Conservation (phyloP, 768 basidiomycete genomes). For the Amanita pallidorosea region DNA sequence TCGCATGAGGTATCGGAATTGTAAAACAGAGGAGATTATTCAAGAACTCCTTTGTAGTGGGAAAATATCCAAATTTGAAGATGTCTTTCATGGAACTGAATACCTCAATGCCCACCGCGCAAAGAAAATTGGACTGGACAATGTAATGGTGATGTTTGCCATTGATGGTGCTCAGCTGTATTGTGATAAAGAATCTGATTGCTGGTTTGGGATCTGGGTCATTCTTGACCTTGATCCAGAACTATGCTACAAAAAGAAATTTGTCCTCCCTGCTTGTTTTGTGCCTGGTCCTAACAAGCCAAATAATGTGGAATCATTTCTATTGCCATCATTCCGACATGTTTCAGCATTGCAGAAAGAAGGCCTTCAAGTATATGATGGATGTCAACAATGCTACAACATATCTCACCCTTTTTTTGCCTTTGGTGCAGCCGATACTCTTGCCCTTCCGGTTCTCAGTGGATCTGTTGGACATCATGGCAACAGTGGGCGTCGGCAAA, state of each 20-base stretch:
- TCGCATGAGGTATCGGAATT: neutral
- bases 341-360: conserved; percentile 21
- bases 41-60: neutral
- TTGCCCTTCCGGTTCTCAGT: neutral
- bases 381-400: conserved; percentile 7
- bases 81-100: conserved; percentile 18
- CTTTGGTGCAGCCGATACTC: conserved; percentile 11
- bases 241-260: conserved; percentile 18
- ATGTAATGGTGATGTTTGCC: conserved; percentile 21
- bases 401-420: conserved; percentile 14
- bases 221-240: conserved; percentile 17
- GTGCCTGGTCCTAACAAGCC: conserved; percentile 29
- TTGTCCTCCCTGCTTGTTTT: conserved; percentile 19
- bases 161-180: conserved; percentile 31
- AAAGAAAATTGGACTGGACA: conserved; percentile 13
- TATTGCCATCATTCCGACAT: conserved; percentile 22
- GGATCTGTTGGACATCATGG: neutral
- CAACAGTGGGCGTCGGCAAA: neutral
- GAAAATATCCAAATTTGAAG: conserved; percentile 4
- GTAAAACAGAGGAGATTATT: neutral
- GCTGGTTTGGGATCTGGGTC: conserved; percentile 25
- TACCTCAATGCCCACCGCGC: conserved; percentile 12
- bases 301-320: conserved; percentile 23
- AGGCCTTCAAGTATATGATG: conserved; percentile 20
- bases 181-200: conserved; percentile 26